phyloP scores from a whole-genome alignment of 768 basidiomycete species.

The Myochromella boudieri region DNA sequence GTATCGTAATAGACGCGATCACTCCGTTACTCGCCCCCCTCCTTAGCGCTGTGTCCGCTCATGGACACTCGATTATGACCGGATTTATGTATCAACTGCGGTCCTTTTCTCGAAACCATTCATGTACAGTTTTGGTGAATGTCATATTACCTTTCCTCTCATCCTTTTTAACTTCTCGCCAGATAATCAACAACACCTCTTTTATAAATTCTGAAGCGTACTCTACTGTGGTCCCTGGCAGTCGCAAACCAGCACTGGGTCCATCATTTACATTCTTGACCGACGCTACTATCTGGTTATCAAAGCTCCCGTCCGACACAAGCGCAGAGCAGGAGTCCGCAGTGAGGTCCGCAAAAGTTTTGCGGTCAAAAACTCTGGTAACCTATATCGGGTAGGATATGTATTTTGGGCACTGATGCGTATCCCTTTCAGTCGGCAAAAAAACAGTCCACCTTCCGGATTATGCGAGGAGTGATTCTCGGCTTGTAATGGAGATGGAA shows the following conservation, averaged over 20 bases:
- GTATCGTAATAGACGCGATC: constrained; percentile 64
- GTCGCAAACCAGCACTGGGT: constrained; percentile 70
- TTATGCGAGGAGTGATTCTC: too few relatives aligned
- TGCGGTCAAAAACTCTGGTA: constrained; percentile 44
- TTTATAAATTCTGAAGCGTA: constrained; percentile 17
- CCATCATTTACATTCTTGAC: constrained; percentile 73
- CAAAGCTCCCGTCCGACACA: constrained; percentile 21
- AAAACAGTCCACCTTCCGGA: too few relatives aligned
- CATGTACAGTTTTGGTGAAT: constrained; percentile 55
- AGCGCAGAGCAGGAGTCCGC: constrained; percentile 19
- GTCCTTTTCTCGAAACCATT: constrained; percentile 40
- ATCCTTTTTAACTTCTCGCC: not conserved
- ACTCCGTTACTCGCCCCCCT: constrained; percentile 64
- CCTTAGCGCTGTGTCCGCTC: constrained; percentile 63
- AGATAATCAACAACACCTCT: constrained; percentile 67
- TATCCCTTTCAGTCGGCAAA: too few relatives aligned
- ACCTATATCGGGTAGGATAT: too few relatives aligned
- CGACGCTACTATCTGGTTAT: constrained; percentile 76
- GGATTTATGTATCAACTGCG: constrained; percentile 69
- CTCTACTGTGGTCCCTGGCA: constrained; percentile 19
- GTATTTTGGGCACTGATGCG: too few relatives aligned
- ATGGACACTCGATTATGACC: constrained; percentile 77
- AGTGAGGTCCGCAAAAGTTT: constrained; percentile 37
- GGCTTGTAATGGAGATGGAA: too few relatives aligned
- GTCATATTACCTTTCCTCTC: constrained; percentile 15